These are phyloP conservation scores for Alternaria triticina DNA, from an alignment of 2,329 filamentous ascomycete species.

Conservation along the genomic window DNA sequence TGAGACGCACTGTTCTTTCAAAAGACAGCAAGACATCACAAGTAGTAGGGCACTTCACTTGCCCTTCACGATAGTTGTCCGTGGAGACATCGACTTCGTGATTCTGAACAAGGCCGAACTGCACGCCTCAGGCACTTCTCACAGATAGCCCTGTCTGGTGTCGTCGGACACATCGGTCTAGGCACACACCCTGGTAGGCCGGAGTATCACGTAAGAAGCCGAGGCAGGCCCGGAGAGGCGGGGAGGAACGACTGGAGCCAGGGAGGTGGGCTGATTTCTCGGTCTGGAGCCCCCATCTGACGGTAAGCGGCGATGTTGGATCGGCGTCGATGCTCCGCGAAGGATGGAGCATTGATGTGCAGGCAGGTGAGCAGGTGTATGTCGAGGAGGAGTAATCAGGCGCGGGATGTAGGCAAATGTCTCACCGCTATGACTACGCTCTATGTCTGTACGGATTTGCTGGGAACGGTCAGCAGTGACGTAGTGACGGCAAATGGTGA, in stretches of 20 bases:
- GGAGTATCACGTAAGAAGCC: slow-evolving; percentile 3
- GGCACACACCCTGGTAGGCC: background rate
- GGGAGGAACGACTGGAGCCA: background rate
- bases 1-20: background rate
- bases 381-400: background rate
- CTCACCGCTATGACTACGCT: background rate
- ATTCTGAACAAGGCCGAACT: background rate
- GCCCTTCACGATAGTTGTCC: background rate
- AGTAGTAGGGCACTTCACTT: background rate
- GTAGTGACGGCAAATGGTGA: background rate
- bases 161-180: background rate
- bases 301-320: background rate
- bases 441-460: background rate
- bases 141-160: background rate
- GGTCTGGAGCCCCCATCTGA: background rate
- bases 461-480: slow-evolving; percentile 6
- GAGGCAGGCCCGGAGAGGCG: background rate
- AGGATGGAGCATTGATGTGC: background rate
- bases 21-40: background rate
- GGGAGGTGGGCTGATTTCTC: background rate
- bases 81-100: background rate
- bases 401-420: background rate
- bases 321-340: background rate
- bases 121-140: background rate
- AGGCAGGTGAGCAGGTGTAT: background rate